phyloP scores from a whole-genome alignment of 2,329 filamentous ascomycete genomes.

The Didymella pomorum region DNA sequence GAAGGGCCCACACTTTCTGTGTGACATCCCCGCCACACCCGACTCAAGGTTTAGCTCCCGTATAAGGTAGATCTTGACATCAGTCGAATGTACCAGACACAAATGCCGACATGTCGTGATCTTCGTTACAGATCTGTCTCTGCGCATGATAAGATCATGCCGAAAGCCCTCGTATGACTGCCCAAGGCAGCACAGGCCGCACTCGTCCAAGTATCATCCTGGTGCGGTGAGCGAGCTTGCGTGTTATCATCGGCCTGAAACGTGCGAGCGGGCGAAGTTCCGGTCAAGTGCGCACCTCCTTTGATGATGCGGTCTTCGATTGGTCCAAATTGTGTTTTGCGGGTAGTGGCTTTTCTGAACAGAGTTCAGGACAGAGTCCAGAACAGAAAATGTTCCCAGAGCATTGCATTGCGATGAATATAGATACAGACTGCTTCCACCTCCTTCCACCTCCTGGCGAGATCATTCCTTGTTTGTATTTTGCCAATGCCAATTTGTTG shows the following conservation, averaged over 20 bases:
- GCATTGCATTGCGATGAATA: slow-evolving; percentile 9
- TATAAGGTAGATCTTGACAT: slow-evolving; percentile 9
- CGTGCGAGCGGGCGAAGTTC: slow-evolving; percentile 3
- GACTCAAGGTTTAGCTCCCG: slow-evolving; percentile 18
- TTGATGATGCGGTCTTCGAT: not conserved
- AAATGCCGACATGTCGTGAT: slow-evolving; percentile 3
- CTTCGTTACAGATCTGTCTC: not conserved
- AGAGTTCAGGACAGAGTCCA: not conserved
- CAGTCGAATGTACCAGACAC: slow-evolving; percentile 1
- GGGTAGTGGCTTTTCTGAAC: not conserved
- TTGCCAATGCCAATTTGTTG: not conserved
- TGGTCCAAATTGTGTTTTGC: not conserved
- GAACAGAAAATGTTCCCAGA: not conserved
- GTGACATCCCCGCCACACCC: slow-evolving; percentile 3
- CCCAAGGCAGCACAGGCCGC: not conserved
- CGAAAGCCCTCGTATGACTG: not conserved
- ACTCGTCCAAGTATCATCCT: not conserved
- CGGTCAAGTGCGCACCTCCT: slow-evolving; percentile 2
- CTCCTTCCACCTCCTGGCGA: not conserved
- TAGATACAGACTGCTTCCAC: slow-evolving; percentile 13
- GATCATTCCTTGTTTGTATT: too few species aligned
- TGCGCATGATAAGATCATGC: not conserved
- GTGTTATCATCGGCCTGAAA: slow-evolving; percentile 8
- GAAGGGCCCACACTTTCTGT: slow-evolving; percentile 9
- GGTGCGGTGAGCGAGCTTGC: slow-evolving; percentile 11